Evolutionary conservation across 2,329 filamentous ascomycete species (phyloP), one percentile per base, ranked within the genome.

Genomic region (Aspergillus caelatus): DNA sequence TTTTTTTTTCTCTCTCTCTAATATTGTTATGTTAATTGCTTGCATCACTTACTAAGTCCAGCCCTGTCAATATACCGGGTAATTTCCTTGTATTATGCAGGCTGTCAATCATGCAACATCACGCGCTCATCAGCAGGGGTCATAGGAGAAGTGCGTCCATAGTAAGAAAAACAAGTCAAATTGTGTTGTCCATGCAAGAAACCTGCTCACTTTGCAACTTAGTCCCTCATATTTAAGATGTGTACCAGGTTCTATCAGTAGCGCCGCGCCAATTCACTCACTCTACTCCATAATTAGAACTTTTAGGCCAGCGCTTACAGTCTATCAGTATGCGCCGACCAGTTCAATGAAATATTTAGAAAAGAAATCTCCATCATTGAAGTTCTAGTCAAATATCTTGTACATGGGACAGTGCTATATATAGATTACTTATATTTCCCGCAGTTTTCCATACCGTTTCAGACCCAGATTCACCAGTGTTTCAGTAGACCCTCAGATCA

Each of bases 401-500:
- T n/a, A 32, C 6, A 32, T 32, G 11, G 9, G n/a, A 6, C 8
- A 21, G 9, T 48, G 21, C 21, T 23, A 48, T 16, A n/a, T 52
- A 11, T 52, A 32, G 19, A 32, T 34, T 12, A 52, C 10, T 12
- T 52, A 34, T n/a, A 52, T 21, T 34, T 9, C 16, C 45, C 26
- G 30, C 7, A 4, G 10, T 21, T 23, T 19, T 11, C 28, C 41
- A 46, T 11, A 6, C 43, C 9, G 43, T 26, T 48, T 26, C 45
- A 48, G 12, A 26, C 12, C 12, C 45, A 48, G 23, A 48, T 48
- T 48, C 45, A 48, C 23, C 7, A 46, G 21, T 48, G 45, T 48
- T 16, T 16, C 45, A 48, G 1, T 26, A 16, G 21, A 16, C n/a
- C 30, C 43, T 32, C 7, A 16, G 4, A 48, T 82, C 72, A 89